A percentile compares a stretch with the other conserved stretches of the same genome.
phyloP scores from a whole-genome alignment of 139 green algal species.

The Chlamydomonas schloesseri region DNA sequence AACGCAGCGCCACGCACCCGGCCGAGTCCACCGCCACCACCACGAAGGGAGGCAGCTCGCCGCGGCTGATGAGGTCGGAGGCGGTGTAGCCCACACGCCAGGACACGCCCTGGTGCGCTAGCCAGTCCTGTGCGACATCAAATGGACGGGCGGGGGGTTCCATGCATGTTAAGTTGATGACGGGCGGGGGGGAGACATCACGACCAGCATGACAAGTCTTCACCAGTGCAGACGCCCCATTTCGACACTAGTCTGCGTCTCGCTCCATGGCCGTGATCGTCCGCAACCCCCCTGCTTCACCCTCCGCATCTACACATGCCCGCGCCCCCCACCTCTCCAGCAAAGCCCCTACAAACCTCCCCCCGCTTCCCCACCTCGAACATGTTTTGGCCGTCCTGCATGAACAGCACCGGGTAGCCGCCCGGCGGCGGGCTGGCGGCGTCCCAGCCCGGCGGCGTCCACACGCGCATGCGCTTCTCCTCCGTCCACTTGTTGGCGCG shows the following conservation, averaged over 20 bases:
- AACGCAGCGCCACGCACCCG: slow-evolving; percentile 37
- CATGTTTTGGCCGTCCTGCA: slow-evolving; percentile 70
- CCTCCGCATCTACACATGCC: too few relatives aligned
- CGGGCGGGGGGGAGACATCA: too few relatives aligned
- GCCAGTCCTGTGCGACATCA: slow-evolving; percentile 61
- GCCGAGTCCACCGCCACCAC: slow-evolving; percentile 66
- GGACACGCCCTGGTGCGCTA: slow-evolving; percentile 63
- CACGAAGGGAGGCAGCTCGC: slow-evolving; percentile 58
- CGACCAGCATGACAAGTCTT: too few relatives aligned
- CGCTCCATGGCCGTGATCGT: too few relatives aligned
- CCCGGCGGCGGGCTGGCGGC: slow-evolving; percentile 34
- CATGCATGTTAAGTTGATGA: not conserved
- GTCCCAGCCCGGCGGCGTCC: slow-evolving; percentile 61
- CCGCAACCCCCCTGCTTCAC: too few relatives aligned
- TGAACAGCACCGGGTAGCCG: slow-evolving; percentile 64
- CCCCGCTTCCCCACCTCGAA: slow-evolving; percentile 61
- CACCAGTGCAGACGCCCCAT: too few relatives aligned
- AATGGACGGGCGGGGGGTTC: too few relatives aligned
- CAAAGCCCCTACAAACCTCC: not conserved
- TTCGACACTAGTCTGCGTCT: too few relatives aligned
- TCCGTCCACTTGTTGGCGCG: slow-evolving; percentile 58
- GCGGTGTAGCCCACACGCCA: slow-evolving; percentile 60
- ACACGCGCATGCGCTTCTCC: slow-evolving; percentile 65
- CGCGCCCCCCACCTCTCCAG: too few relatives aligned
- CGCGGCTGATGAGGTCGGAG: slow-evolving; percentile 46